Percentiles rank a stretch among this genome's conserved stretches.
Evolutionary conservation across 2,329 filamentous ascomycete genomes (phyloP).

Genomic region (Aureobasidium sp.): DNA sequence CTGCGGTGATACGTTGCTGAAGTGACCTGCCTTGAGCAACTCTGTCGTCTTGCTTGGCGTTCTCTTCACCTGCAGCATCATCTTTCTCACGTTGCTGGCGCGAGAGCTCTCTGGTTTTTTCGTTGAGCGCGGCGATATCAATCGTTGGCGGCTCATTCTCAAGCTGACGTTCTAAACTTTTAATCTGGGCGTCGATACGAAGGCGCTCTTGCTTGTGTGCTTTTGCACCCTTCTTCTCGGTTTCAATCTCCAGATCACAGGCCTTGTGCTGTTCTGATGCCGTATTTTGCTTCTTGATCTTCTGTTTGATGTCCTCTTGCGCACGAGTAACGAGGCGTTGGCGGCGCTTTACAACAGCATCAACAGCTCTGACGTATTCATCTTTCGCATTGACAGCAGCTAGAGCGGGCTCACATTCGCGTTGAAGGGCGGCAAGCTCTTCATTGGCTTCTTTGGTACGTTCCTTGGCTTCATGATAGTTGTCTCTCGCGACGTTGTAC

Average conservation of each 20-base stretch:
- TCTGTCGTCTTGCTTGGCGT: constrained; percentile 15
- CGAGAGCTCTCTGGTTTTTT: constrained; percentile 56
- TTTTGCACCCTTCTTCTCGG: constrained; percentile 35
- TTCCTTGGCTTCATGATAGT: constrained; percentile 45
- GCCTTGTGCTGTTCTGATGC: constrained; percentile 29
- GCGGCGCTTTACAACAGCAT: constrained; percentile 47
- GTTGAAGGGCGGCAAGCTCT: constrained; percentile 53
- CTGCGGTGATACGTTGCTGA: constrained; percentile 30
- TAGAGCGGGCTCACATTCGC: constrained; percentile 58
- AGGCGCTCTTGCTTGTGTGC: constrained; percentile 23
- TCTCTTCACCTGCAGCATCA: constrained; percentile 30
- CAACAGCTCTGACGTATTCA: constrained; percentile 52
- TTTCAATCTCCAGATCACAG: constrained; percentile 28
- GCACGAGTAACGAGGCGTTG: constrained; percentile 40
- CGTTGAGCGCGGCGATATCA: constrained; percentile 62
- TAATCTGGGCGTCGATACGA: constrained; percentile 43
- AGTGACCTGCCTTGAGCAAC: constrained; percentile 27
- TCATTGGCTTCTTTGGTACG: constrained; percentile 46
- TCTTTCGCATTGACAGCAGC: constrained; percentile 62
- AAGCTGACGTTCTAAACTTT: constrained; percentile 51
- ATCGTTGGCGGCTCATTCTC: constrained; percentile 59
- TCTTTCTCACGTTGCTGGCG: constrained; percentile 37
- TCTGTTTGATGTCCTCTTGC: constrained; percentile 43
- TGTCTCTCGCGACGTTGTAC: constrained; percentile 49
- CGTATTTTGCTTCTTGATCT: constrained; percentile 30